phyloP scores from a whole-genome alignment of 2,329 filamentous ascomycete species.

The Nemania serpens region DNA sequence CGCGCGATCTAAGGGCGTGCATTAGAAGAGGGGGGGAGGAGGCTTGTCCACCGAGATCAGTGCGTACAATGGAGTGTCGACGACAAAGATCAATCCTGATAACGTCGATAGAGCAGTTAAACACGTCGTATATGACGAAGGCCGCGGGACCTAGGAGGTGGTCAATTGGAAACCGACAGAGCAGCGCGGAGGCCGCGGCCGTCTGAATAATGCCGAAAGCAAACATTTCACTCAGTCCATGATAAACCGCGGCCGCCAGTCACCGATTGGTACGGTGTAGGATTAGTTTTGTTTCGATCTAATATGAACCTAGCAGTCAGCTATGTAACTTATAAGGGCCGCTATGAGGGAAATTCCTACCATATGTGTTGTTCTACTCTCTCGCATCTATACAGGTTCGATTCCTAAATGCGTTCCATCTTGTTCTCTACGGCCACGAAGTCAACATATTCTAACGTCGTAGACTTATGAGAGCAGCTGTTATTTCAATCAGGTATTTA shows the following conservation, averaged over 20 bases:
- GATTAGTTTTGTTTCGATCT: no score
- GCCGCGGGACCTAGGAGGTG: neutral
- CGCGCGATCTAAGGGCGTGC: neutral
- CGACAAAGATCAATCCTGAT: neutral
- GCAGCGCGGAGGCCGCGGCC: neutral
- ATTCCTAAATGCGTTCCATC: no score
- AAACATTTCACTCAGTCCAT: neutral
- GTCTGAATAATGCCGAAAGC: neutral
- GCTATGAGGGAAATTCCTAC: neutral
- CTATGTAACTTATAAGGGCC: neutral
- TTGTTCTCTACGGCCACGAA: no score
- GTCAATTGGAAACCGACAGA: neutral
- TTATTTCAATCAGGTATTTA: no score
- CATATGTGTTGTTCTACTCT: neutral
- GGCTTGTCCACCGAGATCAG: neutral
- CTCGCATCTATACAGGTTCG: no score
- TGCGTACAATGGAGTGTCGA: neutral
- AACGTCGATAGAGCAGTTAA: neutral
- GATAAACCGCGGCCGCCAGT: conserved; percentile 12
- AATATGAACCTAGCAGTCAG: neutral
- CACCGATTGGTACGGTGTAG: neutral
- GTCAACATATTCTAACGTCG: no score
- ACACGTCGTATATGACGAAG: neutral
- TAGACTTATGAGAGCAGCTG: no score
- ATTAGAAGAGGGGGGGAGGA: no score